A percentile compares a stretch with the other conserved stretches of the same genome.
These are phyloP conservation scores for Wickerhamomyces bovis DNA, from an alignment of 805 yeast genomes.

Conservation along the genomic window DNA sequence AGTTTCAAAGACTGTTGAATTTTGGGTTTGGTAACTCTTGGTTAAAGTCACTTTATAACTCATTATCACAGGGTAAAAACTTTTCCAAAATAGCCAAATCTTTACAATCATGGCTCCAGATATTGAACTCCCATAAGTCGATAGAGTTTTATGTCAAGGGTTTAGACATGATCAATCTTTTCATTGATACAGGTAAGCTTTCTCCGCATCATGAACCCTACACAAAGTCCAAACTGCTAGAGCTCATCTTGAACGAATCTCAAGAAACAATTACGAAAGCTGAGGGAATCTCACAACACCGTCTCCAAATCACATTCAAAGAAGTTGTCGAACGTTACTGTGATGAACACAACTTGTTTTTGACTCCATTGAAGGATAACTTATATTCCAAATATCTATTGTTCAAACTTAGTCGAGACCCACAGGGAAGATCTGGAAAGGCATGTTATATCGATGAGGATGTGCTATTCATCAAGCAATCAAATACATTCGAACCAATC, in stretches of 20 bases:
- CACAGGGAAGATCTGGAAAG: slow-evolving; percentile 30
- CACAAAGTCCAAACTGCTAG: neutral
- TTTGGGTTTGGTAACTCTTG: slow-evolving; percentile 30
- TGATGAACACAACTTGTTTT: slow-evolving; percentile 35
- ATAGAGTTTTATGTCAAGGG: slow-evolving; percentile 5
- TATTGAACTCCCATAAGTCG: slow-evolving; percentile 8
- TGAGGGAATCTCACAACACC: slow-evolving; percentile 31
- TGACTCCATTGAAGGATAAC: slow-evolving; percentile 14
- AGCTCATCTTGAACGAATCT: neutral
- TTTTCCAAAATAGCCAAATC: slow-evolving; percentile 18
- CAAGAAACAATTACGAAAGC: neutral
- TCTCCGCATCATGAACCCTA: slow-evolving; percentile 6
- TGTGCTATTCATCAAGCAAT: slow-evolving; percentile 46
- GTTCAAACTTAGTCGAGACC: slow-evolving; percentile 33
- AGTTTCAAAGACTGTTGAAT: slow-evolving; percentile 9
- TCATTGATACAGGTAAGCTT: slow-evolving; percentile 16
- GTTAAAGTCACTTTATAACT: slow-evolving; percentile 11
- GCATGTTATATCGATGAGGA: slow-evolving; percentile 55
- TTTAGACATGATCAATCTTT: slow-evolving; percentile 27
- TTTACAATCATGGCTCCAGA: slow-evolving; percentile 27
- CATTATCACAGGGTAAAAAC: neutral
- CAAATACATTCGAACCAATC: slow-evolving; percentile 2
- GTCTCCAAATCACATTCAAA: slow-evolving; percentile 44
- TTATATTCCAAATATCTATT: slow-evolving; percentile 36
- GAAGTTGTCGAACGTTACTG: slow-evolving; percentile 66